Evolutionary conservation across 805 yeast genomes (phyloP).

Genomic region (Lachancea waltii): DNA sequence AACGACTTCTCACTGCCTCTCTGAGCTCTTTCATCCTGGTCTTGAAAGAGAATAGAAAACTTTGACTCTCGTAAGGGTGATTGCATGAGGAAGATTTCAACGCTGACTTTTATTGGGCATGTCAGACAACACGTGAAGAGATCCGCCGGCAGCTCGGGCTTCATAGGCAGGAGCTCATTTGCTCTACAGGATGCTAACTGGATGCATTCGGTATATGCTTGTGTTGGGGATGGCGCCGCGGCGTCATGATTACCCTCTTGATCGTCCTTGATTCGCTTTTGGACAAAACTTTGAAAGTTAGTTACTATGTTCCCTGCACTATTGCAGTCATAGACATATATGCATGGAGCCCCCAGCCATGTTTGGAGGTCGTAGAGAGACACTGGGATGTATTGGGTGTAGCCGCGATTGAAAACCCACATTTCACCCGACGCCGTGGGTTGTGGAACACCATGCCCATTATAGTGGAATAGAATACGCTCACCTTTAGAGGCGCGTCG

Average conservation of each 20-base stretch:
- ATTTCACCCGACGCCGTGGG: conserved; percentile 95
- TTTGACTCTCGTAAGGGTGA: conserved; percentile 50
- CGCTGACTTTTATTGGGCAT: conserved; percentile 90
- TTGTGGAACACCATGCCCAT: conserved; percentile 98
- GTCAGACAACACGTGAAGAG: conserved; percentile 92
- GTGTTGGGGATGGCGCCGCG: conserved; percentile 38
- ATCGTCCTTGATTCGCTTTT: conserved; percentile 83
- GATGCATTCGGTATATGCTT: conserved; percentile 71
- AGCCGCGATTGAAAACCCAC: conserved; percentile 96
- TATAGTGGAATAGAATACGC: conserved; percentile 86
- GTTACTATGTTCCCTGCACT: conserved; percentile 90
- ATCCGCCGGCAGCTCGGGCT: conserved; percentile 93
- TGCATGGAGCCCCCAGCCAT: conserved; percentile 97
- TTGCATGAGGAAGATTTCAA: conserved; percentile 86
- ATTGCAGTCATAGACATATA: conserved; percentile 89
- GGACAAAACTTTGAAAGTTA: conserved; percentile 84
- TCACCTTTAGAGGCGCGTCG: conserved; percentile 91
- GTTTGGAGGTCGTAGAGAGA: conserved; percentile 91
- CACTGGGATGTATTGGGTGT: conserved; percentile 95
- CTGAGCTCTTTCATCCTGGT: conserved; percentile 24
- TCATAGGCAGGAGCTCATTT: conserved; percentile 83
- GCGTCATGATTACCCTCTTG: conserved; percentile 46
- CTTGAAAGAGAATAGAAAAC: conserved; percentile 36
- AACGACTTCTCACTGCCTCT: conserved; percentile 16
- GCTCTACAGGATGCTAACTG: conserved; percentile 90